Evolutionary conservation across 495 filamentous ascomycete genomes (phyloP), one percentile per base, ranked within the genome.

Genomic region (Elasticomyces elasticus): DNA sequence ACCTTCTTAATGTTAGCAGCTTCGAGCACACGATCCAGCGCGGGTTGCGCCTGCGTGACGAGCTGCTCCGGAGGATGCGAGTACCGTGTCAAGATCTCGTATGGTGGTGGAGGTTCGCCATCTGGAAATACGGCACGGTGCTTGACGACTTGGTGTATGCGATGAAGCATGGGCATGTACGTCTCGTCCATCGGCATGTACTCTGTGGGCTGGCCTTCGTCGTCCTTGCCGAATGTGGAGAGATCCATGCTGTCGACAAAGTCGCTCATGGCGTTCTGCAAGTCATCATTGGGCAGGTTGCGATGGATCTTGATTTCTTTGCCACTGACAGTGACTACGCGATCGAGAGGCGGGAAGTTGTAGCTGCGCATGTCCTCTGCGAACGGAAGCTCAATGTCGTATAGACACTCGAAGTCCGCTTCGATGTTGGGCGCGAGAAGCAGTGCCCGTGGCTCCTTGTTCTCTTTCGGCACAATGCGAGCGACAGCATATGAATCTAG

Each of bases 171-270:
- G n/a, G 92, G 89, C n/a, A 86, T 89, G 71, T 81, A 97, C 1
- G 82, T 80, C 46, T 96, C 87, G 25, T 94, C 88, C 45, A 95
- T 78, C 9, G 81, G 74, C 30, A 86, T 79, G 37, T 87, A 89
- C 56, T 95, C 86, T 11, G 74, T 67, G 0, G 74, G 74, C 65
- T 68, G 86, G 83, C 84, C 88, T 56, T 90, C 81, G 23, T 91
- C 86, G 62, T 86, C 79, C 31, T 69, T 72, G 22, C 69, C 75
- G 49, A 76, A 78, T 0, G 59, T 70, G 23, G 83, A 84, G 2
- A 99, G 71, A 63, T 99, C 90, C 94, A 99, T 97, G 37, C 77
- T 80, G 62, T 96, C 87, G 1, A 99, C 89, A 62, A 89, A 96
- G 54, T 86, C 81, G 62, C 81, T 83, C 91, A 97, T 95, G 1